Evolutionary conservation across 495 filamentous ascomycete species (phyloP), one percentile per base, ranked within the genome.

Genomic region (Cercophora newfieldiana): DNA sequence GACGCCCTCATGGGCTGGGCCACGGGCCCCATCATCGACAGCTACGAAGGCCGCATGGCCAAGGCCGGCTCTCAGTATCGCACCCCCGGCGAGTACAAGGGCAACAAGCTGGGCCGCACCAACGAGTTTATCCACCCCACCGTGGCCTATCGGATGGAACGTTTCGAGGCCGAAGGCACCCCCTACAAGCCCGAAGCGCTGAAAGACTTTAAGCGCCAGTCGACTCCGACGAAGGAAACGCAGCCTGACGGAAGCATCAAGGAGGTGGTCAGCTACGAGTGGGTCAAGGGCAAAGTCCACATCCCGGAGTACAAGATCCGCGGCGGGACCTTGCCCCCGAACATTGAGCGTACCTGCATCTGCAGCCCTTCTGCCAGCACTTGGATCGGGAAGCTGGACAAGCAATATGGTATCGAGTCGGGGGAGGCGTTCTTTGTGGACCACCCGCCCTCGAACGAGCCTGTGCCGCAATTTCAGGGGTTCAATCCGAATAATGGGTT

Each of bases 241-340:
- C 49, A 53, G 49, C 7, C 8, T 22, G 49, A 53, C 22, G 49
- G 49, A 7, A 53, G 8, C 8, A 7, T 53, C 18, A 56, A 65
- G 24, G 48, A 59, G 26, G 28, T 19, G 22, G 48, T 54, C 37
- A 25, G 28, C 19, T 66, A 61, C 19, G 64, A 66, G 48, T 66
- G 64, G 64, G 64, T 66, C 26, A 66, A 66, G 64, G 19, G 29
- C 7, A 49, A 37, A 16, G 64, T 61, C 29, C 56, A 57, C 16
- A 66, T 66, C 28, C 64, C 64, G 10, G 64, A 66, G 64, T 66
- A 61, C 47, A 66, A 66, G 64, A 66, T 66, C 47, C 14, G 25
- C n/a, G 56, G 7, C 25, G 22, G 22, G 44, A 37, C 16, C 26
- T 12, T 8, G 10, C 7, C 7, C 8, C 18, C 37, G 37, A 66